phyloP scores from a whole-genome alignment of 2,329 filamentous ascomycete genomes.

The Orbilia oligospora region DNA sequence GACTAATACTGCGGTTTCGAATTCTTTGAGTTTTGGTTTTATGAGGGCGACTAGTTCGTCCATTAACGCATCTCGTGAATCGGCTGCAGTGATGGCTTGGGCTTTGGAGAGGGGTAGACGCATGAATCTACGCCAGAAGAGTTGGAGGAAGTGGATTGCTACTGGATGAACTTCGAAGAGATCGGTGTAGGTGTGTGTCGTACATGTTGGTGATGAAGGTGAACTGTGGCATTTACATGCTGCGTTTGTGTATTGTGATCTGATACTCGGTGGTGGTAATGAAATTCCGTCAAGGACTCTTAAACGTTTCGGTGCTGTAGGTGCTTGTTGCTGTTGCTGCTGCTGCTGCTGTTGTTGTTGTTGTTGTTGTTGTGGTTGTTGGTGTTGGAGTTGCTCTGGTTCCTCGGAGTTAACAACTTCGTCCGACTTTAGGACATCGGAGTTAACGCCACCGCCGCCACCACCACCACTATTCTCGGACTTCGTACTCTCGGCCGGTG shows the following conservation, averaged over 20 bases:
- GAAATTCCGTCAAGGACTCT: conserved; percentile 27
- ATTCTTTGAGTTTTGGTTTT: conserved; percentile 39
- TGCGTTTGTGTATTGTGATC: conserved; percentile 29
- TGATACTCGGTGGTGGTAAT: conserved; percentile 40
- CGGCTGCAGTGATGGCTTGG: background rate
- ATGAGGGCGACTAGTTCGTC: conserved; percentile 48
- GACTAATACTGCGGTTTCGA: conserved; percentile 29
- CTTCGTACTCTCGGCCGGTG: background rate
- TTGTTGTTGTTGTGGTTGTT: too few species aligned
- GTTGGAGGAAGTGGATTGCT: conserved; percentile 32
- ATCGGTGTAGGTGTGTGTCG: conserved; percentile 29
- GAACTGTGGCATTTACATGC: conserved; percentile 42
- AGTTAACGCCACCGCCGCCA: background rate
- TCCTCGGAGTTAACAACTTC: background rate
- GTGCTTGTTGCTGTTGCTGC: background rate
- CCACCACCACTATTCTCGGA: background rate
- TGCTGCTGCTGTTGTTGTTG: background rate
- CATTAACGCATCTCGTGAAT: conserved; percentile 41
- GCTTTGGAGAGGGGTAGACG: conserved; percentile 11
- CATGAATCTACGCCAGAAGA: conserved; percentile 46
- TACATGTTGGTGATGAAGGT: conserved; percentile 1
- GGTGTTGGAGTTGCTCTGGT: background rate
- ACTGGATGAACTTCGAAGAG: conserved; percentile 41
- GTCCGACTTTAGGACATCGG: background rate
- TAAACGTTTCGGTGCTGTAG: background rate